Percentiles rank a stretch among this genome's conserved stretches.
Conservation (phyloP, 1,139 yeast genomes). For the Hansenula sp. region DNA sequence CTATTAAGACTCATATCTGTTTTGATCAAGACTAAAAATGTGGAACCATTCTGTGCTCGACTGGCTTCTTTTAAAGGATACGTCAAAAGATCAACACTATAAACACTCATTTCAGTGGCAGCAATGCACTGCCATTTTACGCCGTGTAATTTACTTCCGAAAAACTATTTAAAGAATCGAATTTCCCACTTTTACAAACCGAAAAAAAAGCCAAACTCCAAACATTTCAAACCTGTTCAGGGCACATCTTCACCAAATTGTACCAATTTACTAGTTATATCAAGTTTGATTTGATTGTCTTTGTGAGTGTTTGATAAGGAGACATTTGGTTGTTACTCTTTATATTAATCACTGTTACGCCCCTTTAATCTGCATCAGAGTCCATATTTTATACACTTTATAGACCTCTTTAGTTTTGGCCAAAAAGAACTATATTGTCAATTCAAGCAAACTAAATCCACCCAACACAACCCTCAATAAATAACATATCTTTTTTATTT, state of each 20-base stretch:
- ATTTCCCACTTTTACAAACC: conserved; percentile 4
- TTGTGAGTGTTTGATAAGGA: conserved; percentile 4
- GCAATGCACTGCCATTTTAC: background rate
- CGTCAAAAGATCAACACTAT: too few species aligned
- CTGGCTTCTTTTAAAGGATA: too few species aligned
- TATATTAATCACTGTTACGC: background rate
- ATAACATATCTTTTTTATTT: background rate
- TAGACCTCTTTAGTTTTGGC: background rate
- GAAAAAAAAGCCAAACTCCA: background rate
- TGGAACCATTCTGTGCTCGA: too few species aligned
- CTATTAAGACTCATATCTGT: too few species aligned
- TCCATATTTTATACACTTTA: background rate
- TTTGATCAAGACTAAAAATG: too few species aligned
- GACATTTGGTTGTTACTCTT: conserved; percentile 11
- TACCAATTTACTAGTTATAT: background rate
- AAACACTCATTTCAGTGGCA: too few species aligned
- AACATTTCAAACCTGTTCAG: background rate
- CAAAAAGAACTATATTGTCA: background rate
- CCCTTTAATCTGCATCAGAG: too few species aligned
- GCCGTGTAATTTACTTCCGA: background rate
- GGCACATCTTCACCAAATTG: background rate
- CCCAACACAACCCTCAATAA: background rate
- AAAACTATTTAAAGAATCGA: conserved; percentile 4
- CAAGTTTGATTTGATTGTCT: background rate
- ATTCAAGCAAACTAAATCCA: background rate